phyloP scores from a whole-genome alignment of 1,284 basidiomycete genomes.

The Fomitiporia mediterranea region DNA sequence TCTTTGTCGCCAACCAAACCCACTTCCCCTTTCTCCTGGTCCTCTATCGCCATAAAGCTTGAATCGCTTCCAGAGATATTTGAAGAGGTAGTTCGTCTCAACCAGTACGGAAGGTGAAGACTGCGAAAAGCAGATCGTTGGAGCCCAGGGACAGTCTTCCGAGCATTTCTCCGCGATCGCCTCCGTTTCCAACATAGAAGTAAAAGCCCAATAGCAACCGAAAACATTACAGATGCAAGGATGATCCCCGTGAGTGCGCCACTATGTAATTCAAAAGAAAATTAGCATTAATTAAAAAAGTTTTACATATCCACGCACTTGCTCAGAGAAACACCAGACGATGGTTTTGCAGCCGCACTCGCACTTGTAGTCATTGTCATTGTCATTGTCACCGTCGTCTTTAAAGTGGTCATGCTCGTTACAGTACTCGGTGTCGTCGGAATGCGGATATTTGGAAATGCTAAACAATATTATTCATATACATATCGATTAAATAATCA shows the following conservation, averaged over 20 bases:
- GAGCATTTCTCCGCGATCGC: not conserved
- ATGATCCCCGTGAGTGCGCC: conserved; percentile 5
- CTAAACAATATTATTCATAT: not conserved
- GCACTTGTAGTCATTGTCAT: not conserved
- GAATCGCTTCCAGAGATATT: not conserved
- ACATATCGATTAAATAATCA: not conserved
- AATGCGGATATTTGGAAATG: not conserved
- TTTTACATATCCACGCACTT: not conserved
- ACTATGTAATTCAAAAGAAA: not conserved
- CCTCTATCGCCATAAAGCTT: not conserved
- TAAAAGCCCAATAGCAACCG: not conserved
- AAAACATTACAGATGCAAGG: not conserved
- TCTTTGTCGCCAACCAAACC: not conserved
- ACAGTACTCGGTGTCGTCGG: not conserved
- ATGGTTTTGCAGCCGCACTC: not conserved
- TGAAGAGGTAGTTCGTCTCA: not conserved
- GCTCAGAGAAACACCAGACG: not conserved
- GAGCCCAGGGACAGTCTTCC: not conserved
- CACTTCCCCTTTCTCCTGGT: not conserved
- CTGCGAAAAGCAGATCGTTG: not conserved
- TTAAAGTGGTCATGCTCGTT: not conserved
- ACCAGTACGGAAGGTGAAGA: not conserved
- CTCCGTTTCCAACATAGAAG: not conserved
- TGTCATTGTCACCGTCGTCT: not conserved
- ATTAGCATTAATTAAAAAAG: not conserved